These are phyloP conservation scores for Trichoderma orchidacearum DNA, from an alignment of 495 filamentous ascomycete genomes.

Conservation along the genomic window DNA sequence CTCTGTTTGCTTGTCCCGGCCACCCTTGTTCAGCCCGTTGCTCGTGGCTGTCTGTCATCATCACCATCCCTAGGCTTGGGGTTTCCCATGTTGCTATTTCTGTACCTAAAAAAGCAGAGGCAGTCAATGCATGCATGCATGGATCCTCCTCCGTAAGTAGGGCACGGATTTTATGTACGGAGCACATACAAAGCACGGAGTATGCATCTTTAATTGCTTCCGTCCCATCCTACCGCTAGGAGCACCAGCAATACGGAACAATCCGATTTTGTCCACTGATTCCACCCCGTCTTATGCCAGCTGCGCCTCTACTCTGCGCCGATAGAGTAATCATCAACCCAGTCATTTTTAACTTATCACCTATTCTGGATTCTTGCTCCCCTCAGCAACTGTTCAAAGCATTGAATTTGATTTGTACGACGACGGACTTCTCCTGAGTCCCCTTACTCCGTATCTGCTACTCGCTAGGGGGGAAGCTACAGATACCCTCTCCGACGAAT, in stretches of 20 bases:
- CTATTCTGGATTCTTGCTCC: background rate
- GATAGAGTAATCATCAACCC: background rate
- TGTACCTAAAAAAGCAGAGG: background rate
- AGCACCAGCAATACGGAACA: too few relatives aligned
- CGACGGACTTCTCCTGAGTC: too few relatives aligned
- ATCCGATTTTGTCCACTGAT: too few relatives aligned
- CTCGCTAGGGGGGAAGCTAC: too few relatives aligned
- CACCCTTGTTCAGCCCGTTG: background rate
- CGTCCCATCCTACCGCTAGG: too few relatives aligned
- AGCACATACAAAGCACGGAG: background rate
- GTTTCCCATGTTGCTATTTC: background rate
- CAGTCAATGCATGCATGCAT: background rate
- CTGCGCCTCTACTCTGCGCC: too few relatives aligned
- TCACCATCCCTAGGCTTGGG: background rate
- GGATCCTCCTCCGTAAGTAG: background rate
- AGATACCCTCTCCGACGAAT: too few relatives aligned
- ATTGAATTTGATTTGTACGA: too few relatives aligned
- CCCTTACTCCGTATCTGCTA: too few relatives aligned
- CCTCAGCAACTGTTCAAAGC: background rate
- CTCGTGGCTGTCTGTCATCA: background rate
- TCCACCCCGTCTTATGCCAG: too few relatives aligned
- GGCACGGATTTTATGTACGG: background rate
- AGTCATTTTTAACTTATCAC: background rate
- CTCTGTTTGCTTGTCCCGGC: background rate
- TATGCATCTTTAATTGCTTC: background rate